Evolutionary conservation across 768 basidiomycete genomes (phyloP), one percentile per base, ranked within the genome.

Genomic region (Hemileccinum rubropunctum): DNA sequence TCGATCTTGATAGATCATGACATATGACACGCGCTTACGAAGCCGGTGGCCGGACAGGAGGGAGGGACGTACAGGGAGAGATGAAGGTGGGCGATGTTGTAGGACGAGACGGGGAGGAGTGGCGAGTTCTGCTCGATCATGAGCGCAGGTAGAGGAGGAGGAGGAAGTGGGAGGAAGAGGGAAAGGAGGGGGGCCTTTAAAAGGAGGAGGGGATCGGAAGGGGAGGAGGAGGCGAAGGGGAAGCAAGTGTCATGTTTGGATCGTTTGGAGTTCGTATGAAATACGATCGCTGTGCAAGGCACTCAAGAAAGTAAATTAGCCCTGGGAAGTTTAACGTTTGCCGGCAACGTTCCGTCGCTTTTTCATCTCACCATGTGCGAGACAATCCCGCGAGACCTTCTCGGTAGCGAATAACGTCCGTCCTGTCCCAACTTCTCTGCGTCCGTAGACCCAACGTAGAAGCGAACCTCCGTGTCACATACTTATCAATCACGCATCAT

Each of bases 41-140:
- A 23, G 23, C 23, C 23, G 23, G 23, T 23, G 23, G 23, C 23
- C 23, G 23, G 23, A 59, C 57, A 54, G 45, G 57, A 46, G 13
- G 34, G 35, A 36, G 34, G 26, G 43, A 76, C 77, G 70, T 64
- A 80, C 81, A 84, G 75, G 10, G 80, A 71, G 68, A 77, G 79
- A 50, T 84, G 79, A 50, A 84, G 76, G 63, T 84, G 82, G 35
- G 78, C 77, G 51, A 83, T 74, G 78, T 79, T 79, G 73, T 82
- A 84, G 54, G 72, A 69, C 59, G 78, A 78, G 68, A 78, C 73
- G 65, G 71, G 67, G 58, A 67, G 67, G 56, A 61, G 58, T 26
- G 68, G 59, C 14, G 71, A 56, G 36, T 69, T 70, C 61, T 78
- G 76, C 68, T 81, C 79, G 69, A 84, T 83, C 84, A 87, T 87